Base-by-base conservation (phyloP, 257 asterid genomes). In the Cordia subcordata region DNA sequence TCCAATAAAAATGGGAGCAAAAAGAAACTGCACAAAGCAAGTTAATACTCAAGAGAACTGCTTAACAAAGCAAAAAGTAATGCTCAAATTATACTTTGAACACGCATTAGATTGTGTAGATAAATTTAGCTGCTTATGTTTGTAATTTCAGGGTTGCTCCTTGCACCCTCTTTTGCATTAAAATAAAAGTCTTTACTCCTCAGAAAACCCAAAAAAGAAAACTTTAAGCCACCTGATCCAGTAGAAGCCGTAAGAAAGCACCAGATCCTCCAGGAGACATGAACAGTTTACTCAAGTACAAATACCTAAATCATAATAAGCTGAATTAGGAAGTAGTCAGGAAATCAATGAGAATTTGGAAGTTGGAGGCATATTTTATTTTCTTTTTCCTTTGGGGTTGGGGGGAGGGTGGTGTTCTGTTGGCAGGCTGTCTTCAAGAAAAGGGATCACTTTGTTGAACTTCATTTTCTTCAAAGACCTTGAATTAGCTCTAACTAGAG, bases 191-290 rank as follows among this genome's bases (percentile, higher is more conserved):
- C n/a, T n/a, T n/a, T n/a, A n/a, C n/a, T n/a, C n/a, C n/a, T n/a
- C n/a, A n/a, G n/a, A n/a, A n/a, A n/a, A n/a, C n/a, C n/a, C n/a
- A n/a, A n/a, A n/a, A n/a, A n/a, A n/a, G n/a, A n/a, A n/a, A n/a
- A n/a, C n/a, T n/a, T n/a, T n/a, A 67, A 55, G 60, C 72, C 51
- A 85, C 98, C 96, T 87, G 96, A 70, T 87, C 96, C 40, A 90
- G 95, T 52, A 90, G 49, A 70, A 88, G 95, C 52, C 95, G 81
- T 46, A 74, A 32, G 58, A 80, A 20, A 75, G 92, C 90, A 58
- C 96, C 95, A 47, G 86, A 45, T 65, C 77, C 79, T 72, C 96
- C 95, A 12, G 94, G 72, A 51, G 67, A 33, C 19, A 87, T 72
- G 62, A 85, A 80, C 75, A 85, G 69, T 74, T 77, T 82, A 83